These are phyloP conservation scores for Sclerotinia glacialis DNA, from an alignment of 2,329 filamentous ascomycete genomes.

Conservation along the genomic window DNA sequence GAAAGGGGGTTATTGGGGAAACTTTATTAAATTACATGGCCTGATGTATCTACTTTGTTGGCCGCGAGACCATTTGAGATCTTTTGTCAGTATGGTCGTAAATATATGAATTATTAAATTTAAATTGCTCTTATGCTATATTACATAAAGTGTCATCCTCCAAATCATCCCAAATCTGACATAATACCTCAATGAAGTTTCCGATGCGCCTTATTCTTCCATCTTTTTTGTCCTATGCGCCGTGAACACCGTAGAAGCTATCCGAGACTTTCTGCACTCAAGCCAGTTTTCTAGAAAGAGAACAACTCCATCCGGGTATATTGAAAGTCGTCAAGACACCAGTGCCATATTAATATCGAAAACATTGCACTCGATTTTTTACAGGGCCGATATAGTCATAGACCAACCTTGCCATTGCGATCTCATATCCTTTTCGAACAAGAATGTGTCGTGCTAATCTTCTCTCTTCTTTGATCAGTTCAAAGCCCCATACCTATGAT, in stretches of 20 bases:
- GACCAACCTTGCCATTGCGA: not conserved
- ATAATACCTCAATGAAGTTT: not conserved
- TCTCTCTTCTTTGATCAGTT: not conserved
- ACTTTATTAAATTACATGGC: not conserved
- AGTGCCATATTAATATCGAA: not conserved
- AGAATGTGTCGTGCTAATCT: constrained; percentile 1
- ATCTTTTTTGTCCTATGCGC: not conserved
- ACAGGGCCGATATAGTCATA: constrained; percentile 2
- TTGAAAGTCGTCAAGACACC: not conserved
- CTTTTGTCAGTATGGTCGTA: not conserved
- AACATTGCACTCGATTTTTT: not conserved
- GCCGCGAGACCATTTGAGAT: not conserved
- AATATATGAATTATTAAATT: not conserved
- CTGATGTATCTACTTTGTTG: not conserved
- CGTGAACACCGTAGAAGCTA: not conserved
- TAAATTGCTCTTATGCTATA: not conserved
- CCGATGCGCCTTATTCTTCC: not conserved
- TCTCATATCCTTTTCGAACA: constrained; percentile 7
- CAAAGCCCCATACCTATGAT: constrained; percentile 4
- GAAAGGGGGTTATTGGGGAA: not conserved
- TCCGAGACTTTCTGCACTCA: not conserved
- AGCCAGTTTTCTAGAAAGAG: no score
- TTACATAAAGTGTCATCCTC: not conserved
- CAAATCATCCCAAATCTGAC: not conserved
- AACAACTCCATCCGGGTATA: no score